Conservation (phyloP, 371 early-diverging fungal genomes). For the Zychaea mexicana region DNA sequence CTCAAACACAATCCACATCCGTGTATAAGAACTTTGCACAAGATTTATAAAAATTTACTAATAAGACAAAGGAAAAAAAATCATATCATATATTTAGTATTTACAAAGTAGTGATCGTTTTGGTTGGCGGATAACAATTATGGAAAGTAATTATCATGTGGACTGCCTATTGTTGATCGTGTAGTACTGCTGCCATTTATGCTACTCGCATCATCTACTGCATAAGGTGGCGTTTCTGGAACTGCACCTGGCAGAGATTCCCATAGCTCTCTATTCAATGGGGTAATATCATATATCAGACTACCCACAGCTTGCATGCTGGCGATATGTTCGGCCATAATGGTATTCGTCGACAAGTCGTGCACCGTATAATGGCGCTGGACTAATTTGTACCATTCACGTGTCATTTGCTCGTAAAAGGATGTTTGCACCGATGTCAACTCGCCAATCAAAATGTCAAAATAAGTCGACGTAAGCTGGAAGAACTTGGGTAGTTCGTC, state of each 20-base stretch:
- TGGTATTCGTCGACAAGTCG: background rate
- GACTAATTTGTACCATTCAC: conserved; percentile 38
- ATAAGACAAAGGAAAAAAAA: background rate
- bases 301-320: conserved; percentile 14
- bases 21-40: too few relatives aligned
- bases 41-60: background rate
- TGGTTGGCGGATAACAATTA: background rate
- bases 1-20: too few relatives aligned
- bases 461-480: conserved; percentile 58
- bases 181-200: background rate
- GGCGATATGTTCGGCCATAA: conserved; percentile 10
- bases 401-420: conserved; percentile 41
- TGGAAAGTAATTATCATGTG: conserved; percentile 7
- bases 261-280: conserved; percentile 16
- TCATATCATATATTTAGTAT: conserved; percentile 5
- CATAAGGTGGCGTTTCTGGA: conserved; percentile 6
- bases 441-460: conserved; percentile 62
- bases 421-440: conserved; percentile 64
- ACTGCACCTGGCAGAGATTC: conserved; percentile 12
- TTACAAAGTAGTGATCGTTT: background rate
- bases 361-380: conserved; percentile 17
- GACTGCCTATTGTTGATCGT: background rate
- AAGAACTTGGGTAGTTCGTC: conserved; percentile 79
- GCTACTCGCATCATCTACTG: conserved; percentile 7
- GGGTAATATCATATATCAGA: conserved; percentile 14